A percentile compares a stretch with the other conserved stretches of the same genome.
phyloP scores from a whole-genome alignment of 1,284 basidiomycete genomes.

The Tausonia pullulans region DNA sequence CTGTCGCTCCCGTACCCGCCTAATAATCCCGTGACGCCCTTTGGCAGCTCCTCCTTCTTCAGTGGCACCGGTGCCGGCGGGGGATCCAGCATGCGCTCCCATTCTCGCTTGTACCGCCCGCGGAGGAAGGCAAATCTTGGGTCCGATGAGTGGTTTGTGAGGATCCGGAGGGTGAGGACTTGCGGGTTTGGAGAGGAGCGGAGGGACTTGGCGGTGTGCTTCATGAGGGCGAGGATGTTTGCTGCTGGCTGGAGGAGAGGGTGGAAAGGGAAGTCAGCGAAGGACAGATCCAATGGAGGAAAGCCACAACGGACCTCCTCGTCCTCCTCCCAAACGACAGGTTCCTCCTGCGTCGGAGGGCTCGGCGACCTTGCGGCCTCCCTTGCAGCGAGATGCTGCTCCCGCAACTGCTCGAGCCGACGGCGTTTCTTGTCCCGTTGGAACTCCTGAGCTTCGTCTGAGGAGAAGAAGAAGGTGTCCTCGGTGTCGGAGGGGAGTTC shows the following conservation, averaged over 20 bases:
- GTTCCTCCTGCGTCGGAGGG: conserved; percentile 25
- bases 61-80: conserved; percentile 14
- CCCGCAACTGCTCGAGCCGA: conserved; percentile 48
- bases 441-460: conserved; percentile 49
- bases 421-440: conserved; percentile 52
- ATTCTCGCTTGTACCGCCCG: conserved; percentile 55
- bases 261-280: background rate
- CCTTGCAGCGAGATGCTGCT: conserved; percentile 49
- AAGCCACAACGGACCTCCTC: conserved; percentile 52
- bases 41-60: conserved; percentile 17
- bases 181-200: conserved; percentile 57
- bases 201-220: conserved; percentile 58
- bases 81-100: conserved; percentile 34
- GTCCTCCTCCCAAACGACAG: conserved; percentile 52
- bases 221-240: conserved; percentile 54
- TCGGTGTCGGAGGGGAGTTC: conserved; percentile 70
- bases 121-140: conserved; percentile 62
- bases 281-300: background rate
- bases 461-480: conserved; percentile 63
- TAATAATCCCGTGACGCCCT: conserved; percentile 25
- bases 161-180: conserved; percentile 72
- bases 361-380: conserved; percentile 21
- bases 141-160: conserved; percentile 66
- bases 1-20: conserved; percentile 32
- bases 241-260: conserved; percentile 48